Evolutionary conservation across 2,329 filamentous ascomycete genomes (phyloP), one percentile per base, ranked within the genome.

Genomic region (Cytospora mali): DNA sequence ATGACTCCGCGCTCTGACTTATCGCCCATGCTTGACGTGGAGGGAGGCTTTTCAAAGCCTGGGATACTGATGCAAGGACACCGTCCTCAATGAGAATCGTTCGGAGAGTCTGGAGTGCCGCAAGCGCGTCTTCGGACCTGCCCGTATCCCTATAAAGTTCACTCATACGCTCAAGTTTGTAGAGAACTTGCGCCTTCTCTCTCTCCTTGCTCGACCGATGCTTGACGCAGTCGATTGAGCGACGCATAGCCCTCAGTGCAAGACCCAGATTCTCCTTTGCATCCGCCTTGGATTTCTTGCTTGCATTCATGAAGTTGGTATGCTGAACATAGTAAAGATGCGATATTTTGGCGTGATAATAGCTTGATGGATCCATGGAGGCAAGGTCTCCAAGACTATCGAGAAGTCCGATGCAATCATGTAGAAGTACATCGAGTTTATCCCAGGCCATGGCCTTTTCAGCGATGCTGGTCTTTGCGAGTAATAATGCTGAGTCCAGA

Each of bases 311-410:
- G 39, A 63, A 58, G 7, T 35, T 57, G 16, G 56, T 75, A 69
- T 86, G 86, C 54, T 84, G 79, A n/a, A 85, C 79, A 71, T 88
- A 92, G 71, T 91, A 91, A 3, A 90, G 79, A 68, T 89, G 88
- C 0, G 89, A 92, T 28, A 92, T 83, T 68, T 88, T 90, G 65
- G 89, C 81, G 62, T 84, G 79, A 67, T 87, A 85, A 2, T 77
- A 78, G n/a, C 71, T 68, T 23, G 74, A 66, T 9, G 74, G 68
- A 28, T 75, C 75, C 21, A 67, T 56, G 7, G 69, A 62, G 56
- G 68, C 71, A n/a, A 70, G 62, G 58, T 81, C 76, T 6, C 80
- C 79, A 51, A 87, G 75, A 56, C 80, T 77, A 35, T 85, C 81
- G 11, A 88, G 73, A 16, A 89, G 75, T 7, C 75, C 74, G 9